These are phyloP conservation scores for Umbelopsis sp. DNA, from an alignment of 371 early-diverging fungal genomes.

Conservation along the genomic window DNA sequence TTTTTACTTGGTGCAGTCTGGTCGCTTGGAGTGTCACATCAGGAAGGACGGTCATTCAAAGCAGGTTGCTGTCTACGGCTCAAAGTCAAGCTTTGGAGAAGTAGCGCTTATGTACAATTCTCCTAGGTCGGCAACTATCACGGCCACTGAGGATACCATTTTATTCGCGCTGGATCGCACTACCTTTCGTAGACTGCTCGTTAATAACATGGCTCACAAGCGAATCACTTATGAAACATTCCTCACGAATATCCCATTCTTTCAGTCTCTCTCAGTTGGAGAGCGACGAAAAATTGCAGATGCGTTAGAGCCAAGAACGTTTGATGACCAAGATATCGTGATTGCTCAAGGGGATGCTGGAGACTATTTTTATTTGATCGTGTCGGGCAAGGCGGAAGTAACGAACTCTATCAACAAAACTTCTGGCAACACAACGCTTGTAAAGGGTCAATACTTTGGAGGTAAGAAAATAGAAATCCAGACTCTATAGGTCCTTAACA, in stretches of 20 bases:
- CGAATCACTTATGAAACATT: constrained; percentile 8
- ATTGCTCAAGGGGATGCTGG: constrained; percentile 5
- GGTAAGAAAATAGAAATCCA: neutral
- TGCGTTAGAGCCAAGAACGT: constrained; percentile 1
- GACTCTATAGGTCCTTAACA: neutral
- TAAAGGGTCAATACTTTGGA: constrained; percentile 12
- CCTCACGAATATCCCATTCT: constrained; percentile 1
- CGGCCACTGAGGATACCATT: neutral
- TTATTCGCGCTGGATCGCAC: constrained; percentile 10
- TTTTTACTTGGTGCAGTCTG: constrained; percentile 84
- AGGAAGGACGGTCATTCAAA: neutral
- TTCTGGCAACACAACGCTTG: neutral
- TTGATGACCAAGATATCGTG: neutral
- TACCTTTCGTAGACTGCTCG: constrained; percentile 5
- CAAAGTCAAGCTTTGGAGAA: constrained; percentile 15
- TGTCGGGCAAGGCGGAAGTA: neutral
- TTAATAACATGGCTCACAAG: constrained; percentile 15
- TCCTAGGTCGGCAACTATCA: constrained; percentile 14
- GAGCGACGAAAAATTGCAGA: constrained; percentile 13
- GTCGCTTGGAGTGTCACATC: constrained; percentile 29
- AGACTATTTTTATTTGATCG: constrained; percentile 6
- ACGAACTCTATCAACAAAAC: neutral
- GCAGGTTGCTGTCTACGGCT: neutral
- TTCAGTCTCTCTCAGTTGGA: neutral
- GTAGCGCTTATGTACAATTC: constrained; percentile 16